phyloP scores from a whole-genome alignment of 805 yeast genomes.

The Candida tammaniensis region DNA sequence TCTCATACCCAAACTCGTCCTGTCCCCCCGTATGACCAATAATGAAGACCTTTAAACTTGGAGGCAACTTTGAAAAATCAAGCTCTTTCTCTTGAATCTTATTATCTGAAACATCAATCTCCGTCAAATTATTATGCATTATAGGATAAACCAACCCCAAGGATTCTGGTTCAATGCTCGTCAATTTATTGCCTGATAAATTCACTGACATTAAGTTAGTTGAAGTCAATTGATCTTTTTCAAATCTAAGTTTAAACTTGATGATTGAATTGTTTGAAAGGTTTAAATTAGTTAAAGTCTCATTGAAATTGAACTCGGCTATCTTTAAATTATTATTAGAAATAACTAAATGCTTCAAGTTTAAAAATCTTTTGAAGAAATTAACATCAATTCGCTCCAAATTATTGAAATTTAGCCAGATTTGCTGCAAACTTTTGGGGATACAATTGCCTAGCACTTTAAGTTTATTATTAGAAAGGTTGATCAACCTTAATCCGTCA shows the following conservation, averaged over 20 bases:
- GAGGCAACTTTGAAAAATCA: slow-evolving; percentile 5
- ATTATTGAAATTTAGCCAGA: slow-evolving; percentile 12
- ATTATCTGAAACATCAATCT: slow-evolving; percentile 18
- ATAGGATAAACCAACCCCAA: slow-evolving; percentile 13
- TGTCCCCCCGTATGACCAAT: slow-evolving; percentile 15
- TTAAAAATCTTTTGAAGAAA: slow-evolving; percentile 7
- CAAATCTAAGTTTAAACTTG: slow-evolving; percentile 7
- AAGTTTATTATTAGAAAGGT: slow-evolving; percentile 15
- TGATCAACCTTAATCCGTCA: slow-evolving; percentile 7
- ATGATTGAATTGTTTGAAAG: slow-evolving; percentile 14
- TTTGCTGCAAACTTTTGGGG: slow-evolving; percentile 10
- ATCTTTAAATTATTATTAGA: slow-evolving; percentile 13
- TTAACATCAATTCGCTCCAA: slow-evolving; percentile 6
- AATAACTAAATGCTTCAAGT: slow-evolving; percentile 12
- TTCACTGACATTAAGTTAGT: slow-evolving; percentile 12
- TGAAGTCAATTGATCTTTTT: slow-evolving; percentile 4
- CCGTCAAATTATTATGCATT: slow-evolving; percentile 11
- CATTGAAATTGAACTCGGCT: slow-evolving; percentile 6
- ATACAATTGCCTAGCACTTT: slow-evolving; percentile 5
- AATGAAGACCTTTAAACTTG: slow-evolving; percentile 11
- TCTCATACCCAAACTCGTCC: slow-evolving; percentile 21
- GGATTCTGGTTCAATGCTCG: slow-evolving; percentile 2
- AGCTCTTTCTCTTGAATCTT: slow-evolving; percentile 5
- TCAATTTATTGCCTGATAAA: slow-evolving; percentile 15
- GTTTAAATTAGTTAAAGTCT: slow-evolving; percentile 11